Evolutionary conservation across 139 green algal species (phyloP).

Genomic region (Spirogloea muscicola): DNA sequence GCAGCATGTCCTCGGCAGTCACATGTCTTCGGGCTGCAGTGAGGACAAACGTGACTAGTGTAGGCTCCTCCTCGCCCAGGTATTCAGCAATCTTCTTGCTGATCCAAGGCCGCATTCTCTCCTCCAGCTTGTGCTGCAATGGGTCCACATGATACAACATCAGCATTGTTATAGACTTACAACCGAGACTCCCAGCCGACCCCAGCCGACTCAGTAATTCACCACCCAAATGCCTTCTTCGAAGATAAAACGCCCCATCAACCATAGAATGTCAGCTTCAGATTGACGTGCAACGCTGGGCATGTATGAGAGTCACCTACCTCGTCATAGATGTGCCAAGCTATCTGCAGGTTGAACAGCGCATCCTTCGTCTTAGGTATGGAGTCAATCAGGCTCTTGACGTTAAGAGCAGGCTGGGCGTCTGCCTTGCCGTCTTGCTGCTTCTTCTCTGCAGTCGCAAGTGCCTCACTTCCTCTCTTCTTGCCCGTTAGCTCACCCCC

Average conservation of each 20-base stretch:
- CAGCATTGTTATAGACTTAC: no score
- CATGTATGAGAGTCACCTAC: slow-evolving; percentile 43
- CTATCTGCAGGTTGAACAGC: slow-evolving; percentile 68
- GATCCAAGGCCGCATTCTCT: slow-evolving; percentile 62
- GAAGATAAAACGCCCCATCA: no score
- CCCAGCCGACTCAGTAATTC: no score
- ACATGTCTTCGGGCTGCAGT: slow-evolving; percentile 53
- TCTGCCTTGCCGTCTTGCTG: slow-evolving; percentile 1
- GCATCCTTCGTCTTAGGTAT: slow-evolving; percentile 70
- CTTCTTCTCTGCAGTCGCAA: slow-evolving; percentile 9
- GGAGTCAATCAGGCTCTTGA: slow-evolving; percentile 67
- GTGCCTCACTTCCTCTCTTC: background rate
- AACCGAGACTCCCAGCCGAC: no score
- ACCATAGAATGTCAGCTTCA: no score
- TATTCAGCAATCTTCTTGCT: slow-evolving; percentile 69
- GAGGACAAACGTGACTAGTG: slow-evolving; percentile 71
- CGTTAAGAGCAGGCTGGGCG: slow-evolving; percentile 35
- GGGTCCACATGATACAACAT: no score
- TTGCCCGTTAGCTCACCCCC: slow-evolving; percentile 2
- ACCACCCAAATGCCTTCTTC: no score
- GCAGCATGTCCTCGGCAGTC: slow-evolving; percentile 49
- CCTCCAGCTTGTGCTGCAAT: slow-evolving; percentile 34
- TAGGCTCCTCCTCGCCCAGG: slow-evolving; percentile 66
- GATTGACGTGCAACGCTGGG: no score
- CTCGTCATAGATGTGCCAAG: slow-evolving; percentile 70